A percentile compares a stretch with the other conserved stretches of the same genome.
Conservation (phyloP, 495 filamentous ascomycete species). For the Penicillium waksmanii region DNA sequence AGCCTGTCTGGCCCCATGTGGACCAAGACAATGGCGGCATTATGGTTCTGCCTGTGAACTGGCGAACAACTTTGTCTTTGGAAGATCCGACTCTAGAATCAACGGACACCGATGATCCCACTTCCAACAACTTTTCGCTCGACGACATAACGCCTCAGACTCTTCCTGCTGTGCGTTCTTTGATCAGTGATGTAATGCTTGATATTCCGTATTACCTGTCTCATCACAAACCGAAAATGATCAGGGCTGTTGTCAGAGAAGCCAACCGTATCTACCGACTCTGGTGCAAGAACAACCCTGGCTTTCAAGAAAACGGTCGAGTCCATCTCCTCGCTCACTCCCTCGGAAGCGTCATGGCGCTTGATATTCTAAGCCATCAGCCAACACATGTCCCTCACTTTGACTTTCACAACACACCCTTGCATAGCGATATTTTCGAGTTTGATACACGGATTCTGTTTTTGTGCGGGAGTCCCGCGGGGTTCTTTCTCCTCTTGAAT, state of each 20-base stretch:
- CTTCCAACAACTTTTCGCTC: conserved; percentile 70
- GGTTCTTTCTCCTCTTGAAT: conserved; percentile 91
- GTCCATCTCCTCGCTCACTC: conserved; percentile 95
- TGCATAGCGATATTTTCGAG: conserved; percentile 71
- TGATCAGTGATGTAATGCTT: conserved; percentile 96
- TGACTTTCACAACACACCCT: conserved; percentile 50
- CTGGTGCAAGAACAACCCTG: conserved; percentile 91
- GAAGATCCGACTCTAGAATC: conserved; percentile 68
- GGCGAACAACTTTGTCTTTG: conserved; percentile 83
- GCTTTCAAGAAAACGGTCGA: conserved; percentile 76
- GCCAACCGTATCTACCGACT: conserved; percentile 92
- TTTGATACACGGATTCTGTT: conserved; percentile 91
- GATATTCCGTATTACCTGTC: conserved; percentile 98
- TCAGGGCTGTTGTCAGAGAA: conserved; percentile 83
- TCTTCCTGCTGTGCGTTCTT: conserved; percentile 82
- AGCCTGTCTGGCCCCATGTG: conserved; percentile 72
- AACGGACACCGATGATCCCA: conserved; percentile 48
- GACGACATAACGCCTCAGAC: conserved; percentile 92
- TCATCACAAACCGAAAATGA: conserved; percentile 93
- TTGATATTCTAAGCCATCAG: conserved; percentile 88
- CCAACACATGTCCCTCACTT: conserved; percentile 68
- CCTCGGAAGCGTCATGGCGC: conserved; percentile 87
- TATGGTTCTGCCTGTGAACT: conserved; percentile 83
- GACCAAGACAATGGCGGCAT: conserved; percentile 70
- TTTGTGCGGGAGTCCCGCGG: conserved; percentile 88